A percentile compares a stretch with the other conserved stretches of the same genome.
phyloP scores from a whole-genome alignment of 75 land plant genomes.

The Cupressus sempervirens region DNA sequence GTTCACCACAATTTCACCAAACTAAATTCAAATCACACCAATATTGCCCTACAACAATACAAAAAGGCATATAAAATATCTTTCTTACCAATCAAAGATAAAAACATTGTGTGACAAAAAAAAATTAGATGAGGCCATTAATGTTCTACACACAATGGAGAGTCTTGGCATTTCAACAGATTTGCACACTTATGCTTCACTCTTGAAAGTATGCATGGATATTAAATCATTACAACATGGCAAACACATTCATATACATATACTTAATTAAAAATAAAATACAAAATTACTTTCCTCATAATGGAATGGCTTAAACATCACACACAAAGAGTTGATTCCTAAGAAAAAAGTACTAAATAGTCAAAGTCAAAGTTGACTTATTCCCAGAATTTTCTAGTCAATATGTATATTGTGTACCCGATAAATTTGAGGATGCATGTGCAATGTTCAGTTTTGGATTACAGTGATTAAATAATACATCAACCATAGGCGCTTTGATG shows the following conservation, averaged over 20 bases:
- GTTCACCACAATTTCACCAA: neutral
- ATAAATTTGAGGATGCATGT: neutral
- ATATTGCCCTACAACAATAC: neutral
- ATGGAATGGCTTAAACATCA: too few species aligned
- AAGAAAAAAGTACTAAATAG: too few species aligned
- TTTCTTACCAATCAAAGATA: neutral
- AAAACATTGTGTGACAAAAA: neutral
- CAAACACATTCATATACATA: slow-evolving; percentile 6
- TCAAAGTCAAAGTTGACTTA: too few species aligned
- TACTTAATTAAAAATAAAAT: neutral
- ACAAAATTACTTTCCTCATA: neutral
- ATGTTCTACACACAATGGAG: neutral
- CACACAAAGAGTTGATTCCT: too few species aligned
- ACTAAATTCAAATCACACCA: neutral
- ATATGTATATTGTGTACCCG: neutral
- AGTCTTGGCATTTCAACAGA: neutral
- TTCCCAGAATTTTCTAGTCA: slow-evolving; percentile 10
- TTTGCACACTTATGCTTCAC: neutral
- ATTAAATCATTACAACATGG: neutral
- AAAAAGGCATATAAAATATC: neutral
- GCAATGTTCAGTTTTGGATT: slow-evolving; percentile 2
- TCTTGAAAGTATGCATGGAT: neutral
- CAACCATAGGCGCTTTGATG: neutral
- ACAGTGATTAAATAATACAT: neutral
- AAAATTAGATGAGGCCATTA: neutral